Evolutionary conservation across 495 filamentous ascomycete species (phyloP), one percentile per base, ranked within the genome.

Genomic region (Penicillium arizonense): DNA sequence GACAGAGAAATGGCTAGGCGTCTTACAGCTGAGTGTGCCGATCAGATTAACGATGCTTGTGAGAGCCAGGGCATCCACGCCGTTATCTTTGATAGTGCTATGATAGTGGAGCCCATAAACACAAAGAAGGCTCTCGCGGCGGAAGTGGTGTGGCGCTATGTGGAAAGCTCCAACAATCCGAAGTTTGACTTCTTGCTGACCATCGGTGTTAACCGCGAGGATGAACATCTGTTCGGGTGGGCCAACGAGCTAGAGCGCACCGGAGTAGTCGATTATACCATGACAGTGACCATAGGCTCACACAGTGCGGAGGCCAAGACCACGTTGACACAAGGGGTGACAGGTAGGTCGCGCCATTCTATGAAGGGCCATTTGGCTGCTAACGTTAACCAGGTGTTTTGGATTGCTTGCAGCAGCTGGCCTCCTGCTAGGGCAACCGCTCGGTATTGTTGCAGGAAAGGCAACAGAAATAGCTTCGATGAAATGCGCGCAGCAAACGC

Each of bases 161-260:
- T 67, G 21, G 62, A 77, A 52, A 65, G 18, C 18, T 61, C 0
- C 53, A 74, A 0, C 52, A 65, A 0, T 67, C 69, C 10, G 66
- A 64, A 68, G 55, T 82, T 84, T 0, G 89, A 95, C 61, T 96
- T 96, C 69, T 67, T 97, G 38, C 81, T 96, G 68, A 88, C 93
- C 6, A 78, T 89, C 40, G 92, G 92, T 34, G 90, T 96, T 62
- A 87, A 89, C 39, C 87, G 92, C 5, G 92, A 96, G 52, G 92
- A 97, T 58, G 92, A 96, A 64, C 85, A 89, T 40, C 85, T 96
- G 16, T 97, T 92, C 76, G 87, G 85, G 33, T 97, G 92, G 92
- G 92, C 91, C 24, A 96, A 96, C 69, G 76, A 83, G 30, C 69
- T 96, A 23, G 75, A 74, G 21, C 74, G 71, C 1, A 68, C 72